phyloP scores from a whole-genome alignment of 176 grass and related monocot species.

The Oryza meridionalis region DNA sequence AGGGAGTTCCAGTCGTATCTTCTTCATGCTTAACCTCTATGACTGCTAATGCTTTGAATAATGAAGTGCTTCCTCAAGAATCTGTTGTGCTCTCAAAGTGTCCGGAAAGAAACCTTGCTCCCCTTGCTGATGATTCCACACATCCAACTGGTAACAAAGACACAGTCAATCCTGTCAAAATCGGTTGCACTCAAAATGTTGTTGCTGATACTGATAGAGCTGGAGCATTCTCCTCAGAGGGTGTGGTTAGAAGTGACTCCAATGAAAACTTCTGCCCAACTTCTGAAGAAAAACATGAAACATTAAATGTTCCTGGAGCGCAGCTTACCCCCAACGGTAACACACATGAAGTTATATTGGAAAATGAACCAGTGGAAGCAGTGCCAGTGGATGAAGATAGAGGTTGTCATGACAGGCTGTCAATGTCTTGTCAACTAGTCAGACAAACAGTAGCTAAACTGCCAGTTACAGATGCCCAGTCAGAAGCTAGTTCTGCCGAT shows the following conservation, averaged over 20 bases:
- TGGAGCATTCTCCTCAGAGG: constrained; percentile 26
- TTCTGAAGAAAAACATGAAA: constrained; percentile 39
- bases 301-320: constrained; percentile 16
- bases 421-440: constrained; percentile 48
- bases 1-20: constrained; percentile 54
- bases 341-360: constrained; percentile 38
- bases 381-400: constrained; percentile 43
- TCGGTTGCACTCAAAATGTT: constrained; percentile 32
- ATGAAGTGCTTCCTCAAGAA: constrained; percentile 43
- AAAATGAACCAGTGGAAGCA: constrained; percentile 36
- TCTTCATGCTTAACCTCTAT: constrained; percentile 55
- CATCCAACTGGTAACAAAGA: constrained; percentile 46
- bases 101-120: constrained; percentile 38
- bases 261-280: constrained; percentile 37
- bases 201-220: constrained; percentile 39
- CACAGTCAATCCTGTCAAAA: constrained; percentile 24
- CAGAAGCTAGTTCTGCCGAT: constrained; percentile 49
- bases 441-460: constrained; percentile 33
- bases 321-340: constrained; percentile 36
- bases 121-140: constrained; percentile 27
- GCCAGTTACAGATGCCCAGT: constrained; percentile 59
- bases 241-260: constrained; percentile 38
- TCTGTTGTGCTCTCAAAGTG: constrained; percentile 38
- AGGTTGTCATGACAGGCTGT: constrained; percentile 41
- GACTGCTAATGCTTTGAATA: constrained; percentile 35